These are phyloP conservation scores for Petrea volubilis DNA, from an alignment of 257 asterid species.

Conservation along the genomic window DNA sequence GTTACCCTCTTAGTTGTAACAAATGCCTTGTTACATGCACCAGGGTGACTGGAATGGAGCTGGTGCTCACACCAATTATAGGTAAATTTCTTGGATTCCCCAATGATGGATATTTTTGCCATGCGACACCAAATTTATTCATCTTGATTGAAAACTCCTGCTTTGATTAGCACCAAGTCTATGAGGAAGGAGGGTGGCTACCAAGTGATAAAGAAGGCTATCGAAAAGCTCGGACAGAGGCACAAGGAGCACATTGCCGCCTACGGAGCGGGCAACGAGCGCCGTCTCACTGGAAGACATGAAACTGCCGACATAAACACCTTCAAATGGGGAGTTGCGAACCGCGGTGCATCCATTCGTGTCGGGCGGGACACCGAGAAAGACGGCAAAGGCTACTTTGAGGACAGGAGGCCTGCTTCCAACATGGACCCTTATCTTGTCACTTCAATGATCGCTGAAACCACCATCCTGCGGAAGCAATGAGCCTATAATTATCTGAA, in stretches of 20 bases:
- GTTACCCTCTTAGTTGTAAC: too few relatives aligned
- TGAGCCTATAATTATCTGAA: too few relatives aligned
- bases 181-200: constrained; percentile 83
- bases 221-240: constrained; percentile 66
- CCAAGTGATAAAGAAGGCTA: constrained; percentile 80
- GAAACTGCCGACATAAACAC: constrained; percentile 79
- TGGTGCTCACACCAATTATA: constrained; percentile 92
- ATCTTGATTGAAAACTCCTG: too few relatives aligned
- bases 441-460: constrained; percentile 92
- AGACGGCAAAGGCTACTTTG: constrained; percentile 93
- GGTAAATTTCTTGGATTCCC: constrained; percentile 40
- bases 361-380: constrained; percentile 94
- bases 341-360: constrained; percentile 89
- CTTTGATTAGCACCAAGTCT: constrained; percentile 85
- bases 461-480: constrained; percentile 65
- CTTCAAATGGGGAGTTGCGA: constrained; percentile 95
- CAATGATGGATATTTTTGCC: too few relatives aligned
- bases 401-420: constrained; percentile 94
- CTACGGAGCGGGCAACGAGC: constrained; percentile 93
- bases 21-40: not conserved
- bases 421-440: constrained; percentile 93
- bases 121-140: not conserved
- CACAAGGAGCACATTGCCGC: constrained; percentile 97
- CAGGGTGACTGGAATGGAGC: constrained; percentile 99
- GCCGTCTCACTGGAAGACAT: constrained; percentile 90